A percentile compares a stretch with the other conserved stretches of the same genome.
Conservation (phyloP, 345 rosid species). For the Salix brachista region DNA sequence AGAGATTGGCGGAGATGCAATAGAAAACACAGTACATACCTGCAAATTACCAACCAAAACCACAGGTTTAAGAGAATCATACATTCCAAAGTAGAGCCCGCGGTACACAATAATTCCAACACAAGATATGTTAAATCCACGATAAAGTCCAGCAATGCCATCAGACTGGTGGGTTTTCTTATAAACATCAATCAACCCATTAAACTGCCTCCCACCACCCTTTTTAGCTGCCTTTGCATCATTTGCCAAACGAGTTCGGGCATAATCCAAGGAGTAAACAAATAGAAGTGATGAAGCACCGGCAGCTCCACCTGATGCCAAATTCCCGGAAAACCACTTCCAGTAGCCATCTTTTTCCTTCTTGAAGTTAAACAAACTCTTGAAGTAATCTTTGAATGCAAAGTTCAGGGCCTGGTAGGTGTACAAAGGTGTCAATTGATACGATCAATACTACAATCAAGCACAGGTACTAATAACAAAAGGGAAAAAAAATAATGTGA, state of each 20-base stretch:
- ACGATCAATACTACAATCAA: not conserved
- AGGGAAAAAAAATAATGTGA: not conserved
- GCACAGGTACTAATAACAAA: not conserved
- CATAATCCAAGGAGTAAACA: conserved; percentile 33
- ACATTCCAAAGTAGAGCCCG: conserved; percentile 34
- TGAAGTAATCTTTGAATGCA: conserved; percentile 35
- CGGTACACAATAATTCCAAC: conserved; percentile 32
- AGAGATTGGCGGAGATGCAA: not conserved
- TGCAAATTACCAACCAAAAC: conserved; percentile 16
- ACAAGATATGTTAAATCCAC: conserved; percentile 33
- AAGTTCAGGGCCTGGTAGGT: conserved; percentile 22
- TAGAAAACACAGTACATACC: conserved; percentile 10
- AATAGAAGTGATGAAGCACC: conserved; percentile 33
- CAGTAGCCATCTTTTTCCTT: conserved; percentile 29
- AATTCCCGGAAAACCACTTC: conserved; percentile 33
- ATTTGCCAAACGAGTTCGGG: conserved; percentile 32
- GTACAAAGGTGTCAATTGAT: not conserved
- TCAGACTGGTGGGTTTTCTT: conserved; percentile 24
- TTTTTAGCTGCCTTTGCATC: conserved; percentile 29
- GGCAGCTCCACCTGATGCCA: conserved; percentile 31
- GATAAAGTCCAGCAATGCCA: conserved; percentile 31
- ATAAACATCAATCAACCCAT: conserved; percentile 30
- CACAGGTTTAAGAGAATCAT: conserved; percentile 33
- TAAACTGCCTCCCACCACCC: conserved; percentile 30
- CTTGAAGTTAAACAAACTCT: conserved; percentile 32